Conservation (phyloP, 768 basidiomycete species). For the Boletus fagicola region DNA sequence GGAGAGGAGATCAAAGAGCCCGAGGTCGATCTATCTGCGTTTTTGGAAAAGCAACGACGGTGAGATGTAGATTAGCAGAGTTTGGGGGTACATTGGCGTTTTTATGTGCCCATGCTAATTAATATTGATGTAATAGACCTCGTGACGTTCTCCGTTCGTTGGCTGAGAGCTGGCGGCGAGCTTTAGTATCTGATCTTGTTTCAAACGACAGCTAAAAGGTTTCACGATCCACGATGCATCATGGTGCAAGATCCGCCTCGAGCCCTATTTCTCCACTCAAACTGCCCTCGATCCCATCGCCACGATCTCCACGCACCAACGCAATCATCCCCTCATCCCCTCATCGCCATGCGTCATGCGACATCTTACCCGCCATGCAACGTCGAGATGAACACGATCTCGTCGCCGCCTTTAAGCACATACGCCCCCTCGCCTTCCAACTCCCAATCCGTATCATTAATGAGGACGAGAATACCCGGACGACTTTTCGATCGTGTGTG, state of each 20-base stretch:
- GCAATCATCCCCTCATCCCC: neutral
- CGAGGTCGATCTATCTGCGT: slow-evolving; percentile 67
- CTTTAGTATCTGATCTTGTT: neutral
- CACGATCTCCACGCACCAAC: neutral
- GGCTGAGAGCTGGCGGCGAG: neutral
- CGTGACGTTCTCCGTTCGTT: neutral
- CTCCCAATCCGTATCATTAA: slow-evolving; percentile 98
- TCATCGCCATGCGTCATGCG: no score
- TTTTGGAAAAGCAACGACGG: slow-evolving; percentile 61
- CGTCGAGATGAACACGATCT: slow-evolving; percentile 96
- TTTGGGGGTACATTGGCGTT: neutral
- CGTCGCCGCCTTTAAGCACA: slow-evolving; percentile 71
- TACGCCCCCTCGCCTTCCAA: slow-evolving; percentile 93
- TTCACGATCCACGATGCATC: neutral
- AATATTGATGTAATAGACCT: neutral
- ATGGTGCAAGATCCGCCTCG: neutral
- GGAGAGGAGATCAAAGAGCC: no score
- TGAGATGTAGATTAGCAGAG: slow-evolving; percentile 29
- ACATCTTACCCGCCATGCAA: slow-evolving; percentile 60
- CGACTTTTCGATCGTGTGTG: slow-evolving; percentile 53
- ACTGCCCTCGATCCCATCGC: no score
- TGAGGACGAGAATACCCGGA: slow-evolving; percentile 93
- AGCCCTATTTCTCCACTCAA: neutral
- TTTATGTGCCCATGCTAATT: neutral
- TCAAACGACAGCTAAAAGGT: neutral